Percentiles rank a stretch among this genome's conserved stretches.
Conservation (phyloP, 768 basidiomycete species). For the Tylopilus plumbeoviolaceoides region DNA sequence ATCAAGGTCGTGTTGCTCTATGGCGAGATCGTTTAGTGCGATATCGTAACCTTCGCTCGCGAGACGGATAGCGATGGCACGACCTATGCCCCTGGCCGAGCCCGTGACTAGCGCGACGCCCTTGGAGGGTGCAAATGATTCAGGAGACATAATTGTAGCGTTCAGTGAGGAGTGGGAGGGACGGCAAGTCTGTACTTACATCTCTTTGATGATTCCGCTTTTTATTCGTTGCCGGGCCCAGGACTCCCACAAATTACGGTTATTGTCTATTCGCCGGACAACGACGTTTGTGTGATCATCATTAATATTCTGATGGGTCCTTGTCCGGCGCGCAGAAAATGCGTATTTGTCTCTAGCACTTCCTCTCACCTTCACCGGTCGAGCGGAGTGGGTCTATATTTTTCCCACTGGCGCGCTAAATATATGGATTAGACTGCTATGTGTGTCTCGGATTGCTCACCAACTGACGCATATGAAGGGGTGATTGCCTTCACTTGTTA, state of each 20-base stretch:
- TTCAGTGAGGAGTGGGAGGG: not conserved
- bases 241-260: not conserved
- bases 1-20: constrained; percentile 17
- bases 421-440: too few species aligned
- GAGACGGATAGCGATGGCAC: constrained; percentile 32
- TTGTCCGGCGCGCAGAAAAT: too few species aligned
- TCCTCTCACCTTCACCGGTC: too few species aligned
- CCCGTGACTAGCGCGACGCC: constrained; percentile 32
- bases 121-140: constrained; percentile 11
- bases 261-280: not conserved
- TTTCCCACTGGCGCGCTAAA: too few species aligned
- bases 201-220: not conserved
- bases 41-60: constrained; percentile 36
- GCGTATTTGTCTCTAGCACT: too few species aligned
- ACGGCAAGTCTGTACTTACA: not conserved
- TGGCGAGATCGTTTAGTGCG: constrained; percentile 33
- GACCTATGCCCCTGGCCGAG: constrained; percentile 32
- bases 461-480: too few species aligned
- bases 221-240: constrained; percentile 5
- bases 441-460: too few species aligned
- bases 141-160: constrained; percentile 4
- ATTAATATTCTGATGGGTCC: too few species aligned
- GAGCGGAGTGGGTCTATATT: too few species aligned
- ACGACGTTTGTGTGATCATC: not conserved
- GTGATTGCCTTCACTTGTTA: too few species aligned